Base-by-base conservation (phyloP, 768 basidiomycete species). In the Tylopilus sp. region DNA sequence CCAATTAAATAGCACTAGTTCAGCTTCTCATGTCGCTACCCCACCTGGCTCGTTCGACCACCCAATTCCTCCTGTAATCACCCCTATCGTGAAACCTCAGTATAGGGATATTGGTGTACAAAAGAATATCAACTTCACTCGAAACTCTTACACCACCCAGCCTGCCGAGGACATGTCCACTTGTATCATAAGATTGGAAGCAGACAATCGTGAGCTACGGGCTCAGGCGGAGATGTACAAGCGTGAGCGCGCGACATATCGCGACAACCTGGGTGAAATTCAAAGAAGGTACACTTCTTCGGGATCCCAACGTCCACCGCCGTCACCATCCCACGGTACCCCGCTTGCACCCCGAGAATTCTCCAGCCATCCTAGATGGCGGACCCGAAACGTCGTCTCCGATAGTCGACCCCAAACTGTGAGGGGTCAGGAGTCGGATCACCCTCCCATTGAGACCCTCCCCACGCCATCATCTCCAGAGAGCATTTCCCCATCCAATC, bases 101-200 rank as follows among this genome's bases (percentile, higher is more conserved):
- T 59, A 69, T 56, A 60, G 25, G 33, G 52, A 63, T 21, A 22
- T 60, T 44, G 58, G 54, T 58, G 63, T 69, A 46, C 67, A 64
- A 60, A 64, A 57, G 38, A 49, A 45, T 28, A 40, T 54, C 37
- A 55, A 57, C 31, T 69, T 67, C 40, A 52, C 58, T 29, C 67
- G 65, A 50, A 33, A 26, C 24, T 37, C 54, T 37, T 30, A 44
- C 10, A 40, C 19, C 19, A 25, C 1, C 3, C 45, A 50, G 29
- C 49, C 54, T 29, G 47, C 44, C 30, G 46, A 48, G 31, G 52
- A 59, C 12, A 25, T 26, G 9, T 54, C 42, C 12, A 42, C 17
- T 45, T 62, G 54, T 48, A 57, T 69, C 26, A 31, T 31, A 30
- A 62, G 16, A 55, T 50, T 67, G 53, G 44, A 65, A 46, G 37